Evolutionary conservation across 140 eudicot genomes (phyloP), one percentile per base, ranked within the genome.

Genomic region (Anethum foeniculum): DNA sequence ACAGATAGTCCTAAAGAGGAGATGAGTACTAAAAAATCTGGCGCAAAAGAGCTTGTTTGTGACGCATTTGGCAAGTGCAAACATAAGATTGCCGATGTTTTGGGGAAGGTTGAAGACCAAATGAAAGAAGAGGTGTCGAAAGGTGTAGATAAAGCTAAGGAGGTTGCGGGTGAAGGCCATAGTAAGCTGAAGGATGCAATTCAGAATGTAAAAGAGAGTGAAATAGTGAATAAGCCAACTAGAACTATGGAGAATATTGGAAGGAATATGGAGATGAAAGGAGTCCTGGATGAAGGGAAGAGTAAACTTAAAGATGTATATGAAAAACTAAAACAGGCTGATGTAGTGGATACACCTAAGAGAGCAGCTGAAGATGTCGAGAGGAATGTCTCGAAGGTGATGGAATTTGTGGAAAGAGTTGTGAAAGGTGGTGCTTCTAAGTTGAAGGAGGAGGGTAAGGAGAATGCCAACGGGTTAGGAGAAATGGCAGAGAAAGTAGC

Each of bases 51-150:
- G 38, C 58, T 74, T 23, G 79, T 85, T 1, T 89, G 93, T 34
- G 91, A 85, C 58, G 93, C 91, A 0, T 88, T 68, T 38, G 97
- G 97, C 0, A 91, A 87, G 82, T 91, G 96, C 27, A 93, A 88
- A 79, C 89, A 90, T 51, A 91, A 90, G 60, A 82, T 93, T 4
- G 86, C 86, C 0, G 58, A 0, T n/a, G 77, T 76, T 9, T 79
- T 81, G 23, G 88, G 82, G 30, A 75, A 77, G 0, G 84, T 54
- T 1, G 58, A 39, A 2, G 92, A 79, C 71, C 16, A 11, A 18
- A 81, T 77, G 0, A 30, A 72, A 0, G 82, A 51, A 19, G 82
- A 68, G 11, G 82, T 44, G 0, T 69, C 56, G 28, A 85, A 81
- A 9, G 78, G 36, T 5, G 77, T 36, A 21, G 52, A 65, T 5